These are phyloP conservation scores for Apiospora saccharicola DNA, from an alignment of 2,329 filamentous ascomycete genomes.

Conservation along the genomic window DNA sequence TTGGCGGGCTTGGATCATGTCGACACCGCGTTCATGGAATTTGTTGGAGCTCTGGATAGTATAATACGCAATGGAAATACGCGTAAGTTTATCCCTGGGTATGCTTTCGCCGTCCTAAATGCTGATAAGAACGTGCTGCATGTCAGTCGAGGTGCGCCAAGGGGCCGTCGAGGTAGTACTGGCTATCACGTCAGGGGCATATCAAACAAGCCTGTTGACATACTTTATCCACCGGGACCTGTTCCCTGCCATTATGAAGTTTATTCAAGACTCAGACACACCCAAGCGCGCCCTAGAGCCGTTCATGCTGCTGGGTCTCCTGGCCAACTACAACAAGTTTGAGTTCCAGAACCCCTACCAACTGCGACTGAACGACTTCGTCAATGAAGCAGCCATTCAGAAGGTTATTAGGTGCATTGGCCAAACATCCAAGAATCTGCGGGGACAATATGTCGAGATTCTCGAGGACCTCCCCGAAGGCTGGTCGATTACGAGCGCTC, in stretches of 20 bases:
- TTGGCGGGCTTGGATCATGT: conserved; percentile 89
- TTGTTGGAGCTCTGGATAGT: conserved; percentile 82
- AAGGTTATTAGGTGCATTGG: conserved; percentile 83
- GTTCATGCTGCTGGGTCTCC: conserved; percentile 82
- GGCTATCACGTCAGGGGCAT: conserved; percentile 89
- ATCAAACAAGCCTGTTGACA: conserved; percentile 90
- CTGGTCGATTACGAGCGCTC: conserved; percentile 82
- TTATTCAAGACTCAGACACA: conserved; percentile 80
- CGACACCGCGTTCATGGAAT: conserved; percentile 86
- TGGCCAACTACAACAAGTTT: conserved; percentile 99
- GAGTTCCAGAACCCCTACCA: conserved; percentile 98
- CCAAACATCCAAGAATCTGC: conserved; percentile 70
- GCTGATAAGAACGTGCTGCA: conserved; percentile 14
- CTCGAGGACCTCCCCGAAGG: conserved; percentile 90
- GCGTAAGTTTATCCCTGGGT: conserved; percentile 57
- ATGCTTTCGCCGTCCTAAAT: not conserved
- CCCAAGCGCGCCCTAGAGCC: conserved; percentile 72
- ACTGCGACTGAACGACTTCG: conserved; percentile 89
- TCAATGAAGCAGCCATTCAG: conserved; percentile 87
- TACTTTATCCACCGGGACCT: conserved; percentile 96
- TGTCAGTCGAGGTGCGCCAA: conserved; percentile 73
- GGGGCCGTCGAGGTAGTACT: conserved; percentile 84
- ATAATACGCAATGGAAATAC: conserved; percentile 79
- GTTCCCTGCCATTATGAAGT: conserved; percentile 95
- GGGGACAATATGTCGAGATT: conserved; percentile 81